Evolutionary conservation across 306 rosid genomes (phyloP), one percentile per base, ranked within the genome.

Genomic region (Glycine soja): DNA sequence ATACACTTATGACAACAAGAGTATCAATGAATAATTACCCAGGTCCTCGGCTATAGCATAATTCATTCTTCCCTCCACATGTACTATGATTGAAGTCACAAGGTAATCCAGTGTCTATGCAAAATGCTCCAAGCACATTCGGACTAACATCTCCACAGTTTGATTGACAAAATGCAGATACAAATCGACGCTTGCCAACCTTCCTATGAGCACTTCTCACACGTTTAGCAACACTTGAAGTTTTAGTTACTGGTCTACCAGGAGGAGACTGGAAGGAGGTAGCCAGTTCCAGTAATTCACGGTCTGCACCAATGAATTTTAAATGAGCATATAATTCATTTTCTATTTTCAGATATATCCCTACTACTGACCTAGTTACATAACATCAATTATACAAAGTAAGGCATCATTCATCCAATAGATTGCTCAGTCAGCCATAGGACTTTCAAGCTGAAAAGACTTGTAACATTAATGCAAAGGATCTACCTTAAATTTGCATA

Each of bases 101-200:
- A 72, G 97, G 97, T 78, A 91, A 82, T 75, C 97, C 98, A 66
- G 94, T 92, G 84, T 89, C 98, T 62, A 78, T 78, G 74, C 98
- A 92, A 76, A 91, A 92, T 54, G 98, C 86, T 57, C 97, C 98
- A 61, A 90, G 90, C 77, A 94, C 97, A 81, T 94, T 94, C 64
- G 98, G 98, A 85, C 97, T 94, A 76, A 94, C 98, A 88, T 94
- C 98, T 70, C 98, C 98, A 71, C 95, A 92, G 80, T 94, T 94
- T 14, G 98, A 86, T 78, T 94, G 98, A 76, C 98, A 94, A 84
- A 94, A 94, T 61, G 93, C 98, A 75, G 98, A 89, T 18, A 92
- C 97, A 87, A 94, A 94, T 75, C 58, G 78, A 75, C 97, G 95
- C 81, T 81, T 87, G 75, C 82, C 88, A 84, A 72, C 90, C 72